These are phyloP conservation scores for Pisolithus orientalis DNA, from an alignment of 768 basidiomycete species.

Conservation along the genomic window DNA sequence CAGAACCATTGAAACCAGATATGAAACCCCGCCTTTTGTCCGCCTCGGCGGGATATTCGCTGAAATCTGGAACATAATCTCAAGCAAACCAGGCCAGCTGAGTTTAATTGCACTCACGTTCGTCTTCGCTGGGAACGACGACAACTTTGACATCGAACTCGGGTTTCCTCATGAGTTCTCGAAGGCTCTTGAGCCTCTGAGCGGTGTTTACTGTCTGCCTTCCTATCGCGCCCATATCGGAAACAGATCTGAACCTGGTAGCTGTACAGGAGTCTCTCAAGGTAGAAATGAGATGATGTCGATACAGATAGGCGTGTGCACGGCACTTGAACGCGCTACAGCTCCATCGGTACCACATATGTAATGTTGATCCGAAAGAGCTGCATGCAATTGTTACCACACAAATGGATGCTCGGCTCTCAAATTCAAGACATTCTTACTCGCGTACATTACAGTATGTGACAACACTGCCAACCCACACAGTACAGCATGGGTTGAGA, in stretches of 20 bases:
- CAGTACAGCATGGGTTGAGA: slow-evolving; percentile 13
- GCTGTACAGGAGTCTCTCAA: not conserved
- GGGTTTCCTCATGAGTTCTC: slow-evolving; percentile 61
- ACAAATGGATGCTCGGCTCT: no score
- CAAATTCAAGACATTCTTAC: no score
- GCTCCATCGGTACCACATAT: slow-evolving; percentile 19
- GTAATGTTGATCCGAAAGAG: no score
- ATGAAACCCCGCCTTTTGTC: slow-evolving; percentile 85
- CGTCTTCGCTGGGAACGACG: slow-evolving; percentile 88
- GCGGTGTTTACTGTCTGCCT: slow-evolving; percentile 54
- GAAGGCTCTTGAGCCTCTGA: slow-evolving; percentile 52
- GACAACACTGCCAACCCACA: not conserved
- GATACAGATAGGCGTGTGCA: slow-evolving; percentile 12
- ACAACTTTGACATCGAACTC: slow-evolving; percentile 58
- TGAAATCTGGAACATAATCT: slow-evolving; percentile 52
- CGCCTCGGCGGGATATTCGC: slow-evolving; percentile 82
- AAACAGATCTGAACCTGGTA: slow-evolving; percentile 4
- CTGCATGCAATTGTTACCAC: no score
- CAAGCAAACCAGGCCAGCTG: not conserved
- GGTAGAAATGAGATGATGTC: slow-evolving; percentile 16
- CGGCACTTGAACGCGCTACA: slow-evolving; percentile 2
- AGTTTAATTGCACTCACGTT: slow-evolving; percentile 50
- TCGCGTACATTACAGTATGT: not conserved
- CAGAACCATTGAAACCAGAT: slow-evolving; percentile 91
- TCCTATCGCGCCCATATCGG: slow-evolving; percentile 32